These are phyloP conservation scores for Sordariomycetes sp. DNA, from an alignment of 2,329 filamentous ascomycete genomes.

Conservation along the genomic window DNA sequence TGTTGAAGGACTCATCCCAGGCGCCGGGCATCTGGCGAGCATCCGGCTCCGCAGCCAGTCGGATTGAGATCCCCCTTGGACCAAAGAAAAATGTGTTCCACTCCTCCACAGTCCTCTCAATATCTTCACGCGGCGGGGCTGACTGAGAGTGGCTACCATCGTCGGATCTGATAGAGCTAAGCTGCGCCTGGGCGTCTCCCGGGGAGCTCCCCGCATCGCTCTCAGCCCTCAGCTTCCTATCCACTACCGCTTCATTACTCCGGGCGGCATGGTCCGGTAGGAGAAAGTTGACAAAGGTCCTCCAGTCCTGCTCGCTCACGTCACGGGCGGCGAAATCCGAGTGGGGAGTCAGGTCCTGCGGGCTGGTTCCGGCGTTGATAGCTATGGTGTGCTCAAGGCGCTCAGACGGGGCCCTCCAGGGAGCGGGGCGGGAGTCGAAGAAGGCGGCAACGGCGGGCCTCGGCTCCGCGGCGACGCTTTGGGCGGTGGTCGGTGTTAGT, in stretches of 20 bases:
- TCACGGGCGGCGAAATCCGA: constrained; percentile 27
- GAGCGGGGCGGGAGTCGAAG: constrained; percentile 32
- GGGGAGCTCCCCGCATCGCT: constrained; percentile 17
- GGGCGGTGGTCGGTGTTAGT: constrained; percentile 28
- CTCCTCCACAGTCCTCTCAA: constrained; percentile 31
- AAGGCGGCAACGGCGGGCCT: constrained; percentile 21
- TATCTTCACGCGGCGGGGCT: constrained; percentile 15
- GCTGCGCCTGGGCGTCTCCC: constrained; percentile 28
- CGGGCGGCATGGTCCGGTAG: constrained; percentile 34
- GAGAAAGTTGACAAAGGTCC: constrained; percentile 46
- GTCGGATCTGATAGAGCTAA: constrained; percentile 9
- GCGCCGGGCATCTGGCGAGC: constrained; percentile 18
- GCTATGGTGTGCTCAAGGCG: constrained; percentile 22
- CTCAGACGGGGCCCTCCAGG: constrained; percentile 13
- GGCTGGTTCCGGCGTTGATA: constrained; percentile 22
- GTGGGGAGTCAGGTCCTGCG: constrained; percentile 33
- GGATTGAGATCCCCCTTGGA: constrained; percentile 35
- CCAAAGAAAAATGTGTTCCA: constrained; percentile 49
- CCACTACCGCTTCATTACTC: constrained; percentile 34
- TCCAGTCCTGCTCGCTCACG: constrained; percentile 43
- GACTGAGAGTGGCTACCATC: constrained; percentile 9
- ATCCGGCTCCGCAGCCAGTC: constrained; percentile 13
- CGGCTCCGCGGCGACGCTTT: constrained; percentile 11
- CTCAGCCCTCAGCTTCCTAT: constrained; percentile 37
- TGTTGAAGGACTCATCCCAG: constrained; percentile 19